These are phyloP conservation scores for Effrenium voratum DNA, from an alignment of 73 alveolate genomes.

Conservation along the genomic window DNA sequence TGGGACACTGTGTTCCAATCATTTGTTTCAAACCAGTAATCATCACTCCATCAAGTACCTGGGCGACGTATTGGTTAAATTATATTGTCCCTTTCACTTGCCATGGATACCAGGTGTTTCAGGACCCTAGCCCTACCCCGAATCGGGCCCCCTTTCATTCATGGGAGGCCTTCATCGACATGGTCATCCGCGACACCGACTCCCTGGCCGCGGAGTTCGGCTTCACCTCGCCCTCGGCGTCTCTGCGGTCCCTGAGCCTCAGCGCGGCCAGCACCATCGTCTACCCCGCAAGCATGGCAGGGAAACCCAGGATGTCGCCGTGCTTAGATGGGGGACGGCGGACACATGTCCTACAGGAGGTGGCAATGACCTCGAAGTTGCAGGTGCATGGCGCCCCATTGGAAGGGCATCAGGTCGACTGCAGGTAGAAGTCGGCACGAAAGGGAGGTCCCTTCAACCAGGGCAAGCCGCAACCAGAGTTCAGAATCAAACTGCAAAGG, in stretches of 20 bases:
- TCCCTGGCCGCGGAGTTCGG: conserved; percentile 39
- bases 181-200: background rate
- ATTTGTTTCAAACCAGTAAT: background rate
- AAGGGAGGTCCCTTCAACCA: too few relatives aligned
- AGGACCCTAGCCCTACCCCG: background rate
- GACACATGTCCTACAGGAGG: too few relatives aligned
- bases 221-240: conserved; percentile 43
- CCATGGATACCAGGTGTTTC: background rate
- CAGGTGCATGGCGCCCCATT: too few relatives aligned
- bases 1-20: background rate
- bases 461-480: too few relatives aligned
- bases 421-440: too few relatives aligned
- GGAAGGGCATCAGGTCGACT: too few relatives aligned
- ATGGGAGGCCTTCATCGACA: background rate
- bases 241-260: background rate
- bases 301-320: too few relatives aligned
- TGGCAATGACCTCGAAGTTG: too few relatives aligned
- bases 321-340: too few relatives aligned
- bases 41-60: background rate
- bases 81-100: background rate
- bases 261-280: background rate
- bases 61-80: background rate
- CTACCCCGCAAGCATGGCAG: conserved; percentile 50
- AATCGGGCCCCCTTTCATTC: background rate
- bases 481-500: too few relatives aligned